These are phyloP conservation scores for Teunomyces gatunensis DNA, from an alignment of 805 yeast species.

Conservation along the genomic window DNA sequence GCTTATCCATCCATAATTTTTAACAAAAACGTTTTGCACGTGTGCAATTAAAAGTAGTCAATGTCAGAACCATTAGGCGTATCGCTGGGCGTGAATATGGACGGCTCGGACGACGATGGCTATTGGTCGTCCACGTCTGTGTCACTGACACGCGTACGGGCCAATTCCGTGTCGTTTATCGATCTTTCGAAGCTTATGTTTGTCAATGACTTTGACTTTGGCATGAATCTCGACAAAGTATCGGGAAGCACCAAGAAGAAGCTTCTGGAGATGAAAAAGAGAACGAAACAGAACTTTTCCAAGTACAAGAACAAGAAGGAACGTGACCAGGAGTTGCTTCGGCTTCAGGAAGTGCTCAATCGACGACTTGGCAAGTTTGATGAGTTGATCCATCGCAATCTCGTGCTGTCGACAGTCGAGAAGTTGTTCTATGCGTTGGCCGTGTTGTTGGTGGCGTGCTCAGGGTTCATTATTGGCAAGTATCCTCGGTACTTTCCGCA, in stretches of 20 bases:
- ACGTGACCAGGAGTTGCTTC: constrained; percentile 23
- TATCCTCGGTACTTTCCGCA: constrained; percentile 76
- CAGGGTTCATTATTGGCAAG: constrained; percentile 76
- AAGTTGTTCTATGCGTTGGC: constrained; percentile 79
- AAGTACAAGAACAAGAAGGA: constrained; percentile 18
- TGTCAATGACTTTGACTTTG: constrained; percentile 44
- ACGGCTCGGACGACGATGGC: not conserved
- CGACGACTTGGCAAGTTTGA: constrained; percentile 34
- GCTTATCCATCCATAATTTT: too few species aligned
- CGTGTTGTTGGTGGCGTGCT: constrained; percentile 60
- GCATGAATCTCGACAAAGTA: constrained; percentile 34
- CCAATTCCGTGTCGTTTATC: constrained; percentile 25
- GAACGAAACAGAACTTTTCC: constrained; percentile 31
- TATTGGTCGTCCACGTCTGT: constrained; percentile 2
- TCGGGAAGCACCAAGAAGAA: constrained; percentile 35
- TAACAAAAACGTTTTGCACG: not conserved
- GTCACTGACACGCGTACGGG: constrained; percentile 5
- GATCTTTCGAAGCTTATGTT: constrained; percentile 38
- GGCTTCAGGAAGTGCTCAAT: constrained; percentile 31
- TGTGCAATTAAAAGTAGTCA: not conserved
- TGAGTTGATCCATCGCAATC: constrained; percentile 30
- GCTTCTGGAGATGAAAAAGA: constrained; percentile 34
- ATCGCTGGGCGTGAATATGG: too few species aligned
- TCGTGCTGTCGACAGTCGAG: constrained; percentile 48
- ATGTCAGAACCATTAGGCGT: not conserved